Percentiles rank a stretch among this genome's conserved stretches.
Conservation (phyloP, 805 yeast species). For the Tetrapisispora iriomotensis region DNA sequence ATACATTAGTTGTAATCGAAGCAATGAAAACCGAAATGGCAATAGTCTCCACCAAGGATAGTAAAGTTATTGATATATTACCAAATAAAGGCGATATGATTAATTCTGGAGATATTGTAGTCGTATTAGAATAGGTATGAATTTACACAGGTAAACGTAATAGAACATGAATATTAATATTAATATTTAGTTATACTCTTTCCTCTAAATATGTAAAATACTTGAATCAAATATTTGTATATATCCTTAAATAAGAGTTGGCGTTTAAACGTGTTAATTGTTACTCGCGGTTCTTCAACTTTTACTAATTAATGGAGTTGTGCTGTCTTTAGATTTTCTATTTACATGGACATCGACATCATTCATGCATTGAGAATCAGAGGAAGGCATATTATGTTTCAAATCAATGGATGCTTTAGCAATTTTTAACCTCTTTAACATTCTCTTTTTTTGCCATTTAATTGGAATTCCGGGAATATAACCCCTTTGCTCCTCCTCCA, state of each 20-base stretch:
- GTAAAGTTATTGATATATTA: constrained; percentile 61
- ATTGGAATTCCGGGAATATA: constrained; percentile 53
- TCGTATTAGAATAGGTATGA: constrained; percentile 34
- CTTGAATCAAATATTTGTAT: neutral
- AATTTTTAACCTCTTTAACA: constrained; percentile 31
- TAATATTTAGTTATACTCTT: neutral
- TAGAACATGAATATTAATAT: too few species aligned
- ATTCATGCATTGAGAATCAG: neutral
- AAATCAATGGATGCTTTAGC: constrained; percentile 23
- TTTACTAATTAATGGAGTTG: constrained; percentile 13
- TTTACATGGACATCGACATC: neutral
- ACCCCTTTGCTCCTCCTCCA: constrained; percentile 48
- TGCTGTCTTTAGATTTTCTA: constrained; percentile 21
- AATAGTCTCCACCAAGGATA: constrained; percentile 59
- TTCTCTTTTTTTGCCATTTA: constrained; percentile 46
- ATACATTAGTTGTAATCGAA: constrained; percentile 80
- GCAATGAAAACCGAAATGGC: constrained; percentile 99
- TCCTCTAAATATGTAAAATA: too few species aligned
- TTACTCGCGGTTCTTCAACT: neutral
- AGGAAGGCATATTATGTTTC: constrained; percentile 5
- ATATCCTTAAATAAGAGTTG: neutral
- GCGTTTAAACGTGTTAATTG: neutral
- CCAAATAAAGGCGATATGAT: constrained; percentile 93
- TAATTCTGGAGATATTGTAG: constrained; percentile 93
- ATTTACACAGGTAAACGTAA: neutral